Evolutionary conservation across 2,329 filamentous ascomycete genomes (phyloP).

Genomic region (Exserohilum rostratum): DNA sequence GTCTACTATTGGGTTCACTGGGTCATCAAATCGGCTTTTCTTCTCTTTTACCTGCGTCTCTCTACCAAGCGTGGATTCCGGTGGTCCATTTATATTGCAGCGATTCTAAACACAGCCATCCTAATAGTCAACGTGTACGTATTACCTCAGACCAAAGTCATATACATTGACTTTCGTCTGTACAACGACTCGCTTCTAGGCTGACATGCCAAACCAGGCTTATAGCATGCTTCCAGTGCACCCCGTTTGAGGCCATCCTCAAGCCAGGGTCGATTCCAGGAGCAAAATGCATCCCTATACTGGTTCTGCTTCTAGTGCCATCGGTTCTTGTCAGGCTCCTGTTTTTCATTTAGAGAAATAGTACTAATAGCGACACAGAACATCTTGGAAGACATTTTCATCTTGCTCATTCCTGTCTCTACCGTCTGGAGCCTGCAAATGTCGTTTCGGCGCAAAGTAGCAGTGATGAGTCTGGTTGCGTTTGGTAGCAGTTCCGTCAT

Average conservation of each 20-base stretch:
- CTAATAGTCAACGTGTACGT: neutral
- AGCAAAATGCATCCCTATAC: neutral
- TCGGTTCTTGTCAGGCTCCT: neutral
- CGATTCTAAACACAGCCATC: neutral
- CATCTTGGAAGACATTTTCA: constrained; percentile 3
- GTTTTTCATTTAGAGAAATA: neutral
- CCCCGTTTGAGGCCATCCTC: constrained; percentile 1
- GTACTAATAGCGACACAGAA: neutral
- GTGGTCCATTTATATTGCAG: neutral
- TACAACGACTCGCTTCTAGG: neutral
- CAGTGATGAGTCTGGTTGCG: neutral
- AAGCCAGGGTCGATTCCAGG: constrained; percentile 1
- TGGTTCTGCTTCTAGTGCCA: neutral
- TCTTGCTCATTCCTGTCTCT: neutral
- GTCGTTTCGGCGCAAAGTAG: neutral
- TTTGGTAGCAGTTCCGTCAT: constrained; percentile 1
- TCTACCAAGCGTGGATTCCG: neutral
- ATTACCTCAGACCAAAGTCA: too few relatives aligned
- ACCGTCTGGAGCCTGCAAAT: neutral
- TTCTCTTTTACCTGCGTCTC: constrained; percentile 1
- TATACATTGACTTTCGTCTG: too few relatives aligned
- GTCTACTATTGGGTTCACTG: constrained; percentile 1
- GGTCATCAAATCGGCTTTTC: constrained; percentile 3
- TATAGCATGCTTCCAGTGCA: neutral
- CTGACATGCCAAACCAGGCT: neutral